These are phyloP conservation scores for Populus tomentosa DNA, from an alignment of 441 rosid species.

Conservation along the genomic window DNA sequence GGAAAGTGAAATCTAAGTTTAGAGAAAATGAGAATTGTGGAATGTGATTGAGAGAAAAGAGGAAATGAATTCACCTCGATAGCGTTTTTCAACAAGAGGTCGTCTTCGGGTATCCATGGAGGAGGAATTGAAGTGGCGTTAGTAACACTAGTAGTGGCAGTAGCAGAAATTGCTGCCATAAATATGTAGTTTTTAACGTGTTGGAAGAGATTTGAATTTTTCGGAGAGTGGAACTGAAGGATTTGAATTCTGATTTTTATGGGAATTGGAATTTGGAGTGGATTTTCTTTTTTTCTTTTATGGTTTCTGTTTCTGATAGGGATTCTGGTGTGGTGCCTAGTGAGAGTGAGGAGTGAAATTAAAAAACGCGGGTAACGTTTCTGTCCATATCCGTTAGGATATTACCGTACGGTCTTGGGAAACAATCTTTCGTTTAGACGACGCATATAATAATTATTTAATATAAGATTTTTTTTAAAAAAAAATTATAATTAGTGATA, in stretches of 20 bases:
- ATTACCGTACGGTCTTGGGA: background rate
- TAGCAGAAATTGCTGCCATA: background rate
- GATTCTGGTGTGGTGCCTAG: background rate
- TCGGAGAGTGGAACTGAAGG: background rate
- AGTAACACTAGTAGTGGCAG: background rate
- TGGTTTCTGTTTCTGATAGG: background rate
- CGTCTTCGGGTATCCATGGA: slow-evolving; percentile 70
- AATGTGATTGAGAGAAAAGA: background rate
- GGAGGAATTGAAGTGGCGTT: slow-evolving; percentile 11
- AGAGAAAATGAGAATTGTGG: background rate
- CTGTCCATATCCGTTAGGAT: background rate
- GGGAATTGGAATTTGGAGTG: background rate
- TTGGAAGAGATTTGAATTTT: background rate
- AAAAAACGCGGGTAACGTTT: background rate
- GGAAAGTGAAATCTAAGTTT: background rate
- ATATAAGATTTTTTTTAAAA: too few species aligned
- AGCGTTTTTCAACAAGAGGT: slow-evolving; percentile 69
- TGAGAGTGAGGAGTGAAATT: background rate
- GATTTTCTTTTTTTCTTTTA: background rate
- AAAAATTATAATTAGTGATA: too few species aligned
- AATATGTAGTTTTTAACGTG: background rate
- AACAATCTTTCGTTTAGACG: background rate
- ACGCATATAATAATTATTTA: background rate
- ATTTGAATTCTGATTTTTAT: background rate
- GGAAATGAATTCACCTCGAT: slow-evolving; percentile 51